A percentile compares a stretch with the other conserved stretches of the same genome.
phyloP scores from a whole-genome alignment of 306 rosid genomes.

The Sicyos edulis region DNA sequence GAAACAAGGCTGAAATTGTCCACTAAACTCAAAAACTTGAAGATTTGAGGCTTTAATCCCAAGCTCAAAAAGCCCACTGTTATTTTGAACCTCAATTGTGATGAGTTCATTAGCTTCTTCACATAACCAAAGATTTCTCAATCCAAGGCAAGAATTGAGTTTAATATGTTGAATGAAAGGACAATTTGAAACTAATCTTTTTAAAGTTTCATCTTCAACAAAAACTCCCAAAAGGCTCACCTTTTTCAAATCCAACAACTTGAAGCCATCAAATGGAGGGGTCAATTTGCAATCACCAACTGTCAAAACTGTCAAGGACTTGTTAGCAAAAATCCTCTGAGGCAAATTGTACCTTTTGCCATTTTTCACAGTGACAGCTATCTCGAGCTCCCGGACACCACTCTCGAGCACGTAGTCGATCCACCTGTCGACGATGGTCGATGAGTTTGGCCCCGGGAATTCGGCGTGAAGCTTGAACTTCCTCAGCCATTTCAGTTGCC shows the following conservation, averaged over 20 bases:
- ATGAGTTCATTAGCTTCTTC: neutral
- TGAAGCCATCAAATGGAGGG: slow-evolving; percentile 1
- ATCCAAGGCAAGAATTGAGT: slow-evolving; percentile 14
- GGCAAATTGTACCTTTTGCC: slow-evolving; percentile 22
- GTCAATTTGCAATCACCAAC: slow-evolving; percentile 13
- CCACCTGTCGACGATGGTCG: slow-evolving; percentile 26
- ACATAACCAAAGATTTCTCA: slow-evolving; percentile 14
- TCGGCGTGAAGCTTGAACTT: slow-evolving; percentile 14
- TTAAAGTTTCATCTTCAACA: slow-evolving; percentile 9
- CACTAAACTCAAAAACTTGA: slow-evolving; percentile 5
- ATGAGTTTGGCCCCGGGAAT: neutral
- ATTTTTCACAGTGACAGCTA: slow-evolving; percentile 19
- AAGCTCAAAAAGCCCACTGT: slow-evolving; percentile 14
- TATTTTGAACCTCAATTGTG: slow-evolving; percentile 12
- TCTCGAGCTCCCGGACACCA: slow-evolving; percentile 23
- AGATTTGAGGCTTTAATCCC: slow-evolving; percentile 11
- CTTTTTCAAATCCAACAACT: neutral
- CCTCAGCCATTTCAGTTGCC: slow-evolving; percentile 21
- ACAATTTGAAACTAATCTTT: slow-evolving; percentile 1
- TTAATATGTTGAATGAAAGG: slow-evolving; percentile 9
- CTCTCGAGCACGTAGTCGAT: slow-evolving; percentile 24
- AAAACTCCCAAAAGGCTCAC: slow-evolving; percentile 3
- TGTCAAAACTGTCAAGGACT: slow-evolving; percentile 24
- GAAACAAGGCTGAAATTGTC: slow-evolving; percentile 8
- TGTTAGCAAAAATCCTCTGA: slow-evolving; percentile 4